Evolutionary conservation across 2,329 filamentous ascomycete species (phyloP).

Genomic region (Rhytidhysteron rufulum): DNA sequence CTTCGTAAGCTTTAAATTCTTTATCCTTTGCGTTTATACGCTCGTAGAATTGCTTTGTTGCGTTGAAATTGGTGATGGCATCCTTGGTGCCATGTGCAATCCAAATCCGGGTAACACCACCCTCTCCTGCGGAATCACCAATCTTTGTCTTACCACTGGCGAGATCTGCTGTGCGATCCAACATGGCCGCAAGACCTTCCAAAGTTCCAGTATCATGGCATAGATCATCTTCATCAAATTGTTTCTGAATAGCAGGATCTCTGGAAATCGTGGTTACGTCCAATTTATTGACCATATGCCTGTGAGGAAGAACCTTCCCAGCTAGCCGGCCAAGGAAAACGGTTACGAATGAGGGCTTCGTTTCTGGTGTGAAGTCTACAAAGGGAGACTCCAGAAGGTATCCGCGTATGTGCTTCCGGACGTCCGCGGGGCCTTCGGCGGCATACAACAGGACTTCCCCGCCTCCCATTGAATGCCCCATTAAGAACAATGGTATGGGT

Average conservation of each 20-base stretch:
- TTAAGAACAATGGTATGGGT: conserved; percentile 67
- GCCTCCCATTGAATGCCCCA: conserved; percentile 91
- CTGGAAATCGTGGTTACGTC: conserved; percentile 62
- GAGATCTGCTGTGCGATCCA: conserved; percentile 67
- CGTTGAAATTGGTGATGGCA: conserved; percentile 62
- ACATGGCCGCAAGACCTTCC: conserved; percentile 71
- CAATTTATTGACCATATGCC: conserved; percentile 64
- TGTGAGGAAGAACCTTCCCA: conserved; percentile 62
- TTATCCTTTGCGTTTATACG: conserved; percentile 60
- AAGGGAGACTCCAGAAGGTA: conserved; percentile 77
- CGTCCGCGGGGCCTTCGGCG: conserved; percentile 42
- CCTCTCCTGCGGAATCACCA: conserved; percentile 41
- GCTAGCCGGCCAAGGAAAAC: conserved; percentile 65
- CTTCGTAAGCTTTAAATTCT: conserved; percentile 69
- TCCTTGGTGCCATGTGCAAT: conserved; percentile 76
- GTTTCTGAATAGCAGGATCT: conserved; percentile 60
- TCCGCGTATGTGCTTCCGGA: conserved; percentile 62
- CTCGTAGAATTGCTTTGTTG: conserved; percentile 62
- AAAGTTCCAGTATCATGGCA: conserved; percentile 82
- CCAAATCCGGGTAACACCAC: conserved; percentile 62
- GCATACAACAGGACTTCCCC: conserved; percentile 66
- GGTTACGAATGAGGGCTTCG: conserved; percentile 61
- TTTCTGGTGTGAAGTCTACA: conserved; percentile 64
- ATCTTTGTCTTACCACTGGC: conserved; percentile 51
- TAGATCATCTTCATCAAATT: conserved; percentile 62